Percentiles rank a stretch among this genome's conserved stretches.
Evolutionary conservation across 805 yeast species (phyloP).

Genomic region (Kuraishia capsulata): DNA sequence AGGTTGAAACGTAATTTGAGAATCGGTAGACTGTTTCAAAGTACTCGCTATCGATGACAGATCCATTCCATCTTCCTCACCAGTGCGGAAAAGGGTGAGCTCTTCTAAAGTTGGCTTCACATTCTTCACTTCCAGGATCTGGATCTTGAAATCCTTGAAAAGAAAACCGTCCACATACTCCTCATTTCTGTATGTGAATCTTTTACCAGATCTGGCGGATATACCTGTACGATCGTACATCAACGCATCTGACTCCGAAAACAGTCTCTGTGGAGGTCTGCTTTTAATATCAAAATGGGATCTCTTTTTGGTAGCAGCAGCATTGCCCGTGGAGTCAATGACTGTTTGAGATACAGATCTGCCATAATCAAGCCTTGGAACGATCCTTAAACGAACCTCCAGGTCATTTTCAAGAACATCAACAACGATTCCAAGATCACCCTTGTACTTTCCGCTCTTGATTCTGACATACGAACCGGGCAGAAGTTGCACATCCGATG

Average conservation of each 20-base stretch:
- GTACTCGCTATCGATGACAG: conserved; percentile 79
- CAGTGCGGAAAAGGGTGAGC: conserved; percentile 68
- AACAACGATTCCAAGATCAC: conserved; percentile 89
- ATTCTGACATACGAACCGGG: conserved; percentile 93
- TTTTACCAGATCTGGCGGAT: conserved; percentile 47
- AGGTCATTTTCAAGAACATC: conserved; percentile 90
- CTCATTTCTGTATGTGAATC: conserved; percentile 73
- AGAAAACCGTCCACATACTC: conserved; percentile 87
- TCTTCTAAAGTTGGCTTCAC: conserved; percentile 88
- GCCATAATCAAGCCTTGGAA: conserved; percentile 92
- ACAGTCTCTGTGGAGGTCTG: conserved; percentile 80
- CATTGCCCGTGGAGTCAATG: conserved; percentile 10
- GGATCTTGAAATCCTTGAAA: conserved; percentile 77
- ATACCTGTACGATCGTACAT: conserved; percentile 71
- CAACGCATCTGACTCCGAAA: conserved; percentile 82
- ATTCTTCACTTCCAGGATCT: conserved; percentile 65
- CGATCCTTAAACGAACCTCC: conserved; percentile 87
- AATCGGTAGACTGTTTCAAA: conserved; percentile 54
- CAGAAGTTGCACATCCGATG: conserved; percentile 77
- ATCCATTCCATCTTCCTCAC: conserved; percentile 78
- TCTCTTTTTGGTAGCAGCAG: conserved; percentile 1
- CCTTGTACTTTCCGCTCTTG: conserved; percentile 84
- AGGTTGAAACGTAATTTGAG: conserved; percentile 65
- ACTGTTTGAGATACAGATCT: conserved; percentile 29
- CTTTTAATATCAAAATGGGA: conserved; percentile 21